These are phyloP conservation scores for Eucommia ulmoides DNA, from an alignment of 257 asterid species.

Conservation along the genomic window DNA sequence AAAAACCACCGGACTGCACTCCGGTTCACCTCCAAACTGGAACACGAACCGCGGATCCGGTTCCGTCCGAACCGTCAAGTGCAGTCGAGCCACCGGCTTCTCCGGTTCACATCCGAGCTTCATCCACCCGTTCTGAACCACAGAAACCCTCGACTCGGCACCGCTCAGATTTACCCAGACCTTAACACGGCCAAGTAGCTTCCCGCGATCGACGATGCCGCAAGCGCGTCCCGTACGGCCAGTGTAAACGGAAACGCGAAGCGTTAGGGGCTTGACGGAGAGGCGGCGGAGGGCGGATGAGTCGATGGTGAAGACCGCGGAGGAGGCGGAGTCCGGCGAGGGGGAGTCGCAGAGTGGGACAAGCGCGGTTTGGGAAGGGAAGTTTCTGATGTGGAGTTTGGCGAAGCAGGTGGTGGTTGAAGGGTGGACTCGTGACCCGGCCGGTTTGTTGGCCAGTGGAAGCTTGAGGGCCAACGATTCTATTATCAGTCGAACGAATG, in stretches of 20 bases:
- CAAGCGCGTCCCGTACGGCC: conserved; percentile 71
- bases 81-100: conserved; percentile 39
- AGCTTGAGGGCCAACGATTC: conserved; percentile 64
- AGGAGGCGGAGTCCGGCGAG: conserved; percentile 33
- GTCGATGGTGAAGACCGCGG: conserved; percentile 58
- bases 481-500: conserved; percentile 61
- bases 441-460: conserved; percentile 35
- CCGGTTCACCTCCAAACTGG: conserved; percentile 91
- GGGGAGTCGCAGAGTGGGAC: conserved; percentile 32
- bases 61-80: conserved; percentile 54
- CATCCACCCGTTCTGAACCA: conserved; percentile 67
- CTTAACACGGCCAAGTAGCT: conserved; percentile 39
- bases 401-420: conserved; percentile 74
- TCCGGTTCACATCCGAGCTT: conserved; percentile 31
- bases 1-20: conserved; percentile 80
- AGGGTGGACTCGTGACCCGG: conserved; percentile 60
- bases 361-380: conserved; percentile 67
- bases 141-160: conserved; percentile 33
- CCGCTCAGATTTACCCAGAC: conserved; percentile 19
- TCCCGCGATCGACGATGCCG: conserved; percentile 54
- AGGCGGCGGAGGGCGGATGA: conserved; percentile 56
- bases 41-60: conserved; percentile 84
- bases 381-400: conserved; percentile 48
- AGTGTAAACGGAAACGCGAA: conserved; percentile 48
- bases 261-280: conserved; percentile 22